These are phyloP conservation scores for Nicotiana otophora DNA, from an alignment of 257 asterid species.

Conservation along the genomic window DNA sequence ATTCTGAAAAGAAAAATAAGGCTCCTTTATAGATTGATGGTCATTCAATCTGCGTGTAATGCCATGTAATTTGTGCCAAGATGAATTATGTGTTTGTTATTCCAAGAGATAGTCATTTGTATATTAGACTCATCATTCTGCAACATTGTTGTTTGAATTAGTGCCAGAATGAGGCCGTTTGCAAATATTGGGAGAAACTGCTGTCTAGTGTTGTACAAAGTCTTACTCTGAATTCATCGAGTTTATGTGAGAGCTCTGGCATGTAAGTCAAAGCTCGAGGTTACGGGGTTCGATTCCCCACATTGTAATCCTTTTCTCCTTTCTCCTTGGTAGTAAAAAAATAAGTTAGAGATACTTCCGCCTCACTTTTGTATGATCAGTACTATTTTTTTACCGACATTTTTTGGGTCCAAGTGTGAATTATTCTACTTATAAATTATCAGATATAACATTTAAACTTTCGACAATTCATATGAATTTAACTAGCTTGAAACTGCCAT, in stretches of 20 bases:
- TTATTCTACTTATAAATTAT: not conserved
- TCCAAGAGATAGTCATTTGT: not conserved
- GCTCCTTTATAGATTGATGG: constrained; percentile 19
- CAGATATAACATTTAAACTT: not conserved
- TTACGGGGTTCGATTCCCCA: too few relatives aligned
- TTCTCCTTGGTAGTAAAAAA: too few relatives aligned
- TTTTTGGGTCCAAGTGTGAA: too few relatives aligned
- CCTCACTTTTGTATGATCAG: too few relatives aligned
- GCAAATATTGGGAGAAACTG: not conserved
- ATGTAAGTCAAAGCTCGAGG: too few relatives aligned
- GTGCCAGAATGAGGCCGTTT: not conserved
- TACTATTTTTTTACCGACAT: too few relatives aligned
- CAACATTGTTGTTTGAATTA: not conserved
- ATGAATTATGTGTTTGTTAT: not conserved
- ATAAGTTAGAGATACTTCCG: too few relatives aligned
- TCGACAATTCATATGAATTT: not conserved
- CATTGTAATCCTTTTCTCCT: too few relatives aligned
- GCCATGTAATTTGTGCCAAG: not conserved
- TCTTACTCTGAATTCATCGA: not conserved
- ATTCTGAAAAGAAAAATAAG: constrained; percentile 10
- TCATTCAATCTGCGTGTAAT: constrained; percentile 19
- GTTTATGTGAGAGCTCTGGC: too few relatives aligned
- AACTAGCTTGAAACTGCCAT: not conserved
- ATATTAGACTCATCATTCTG: not conserved
- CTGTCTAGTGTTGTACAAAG: not conserved